A percentile compares a stretch with the other conserved stretches of the same genome.
Conservation (phyloP, 1,139 yeast genomes). For the Geotrichum phurueaensis region DNA sequence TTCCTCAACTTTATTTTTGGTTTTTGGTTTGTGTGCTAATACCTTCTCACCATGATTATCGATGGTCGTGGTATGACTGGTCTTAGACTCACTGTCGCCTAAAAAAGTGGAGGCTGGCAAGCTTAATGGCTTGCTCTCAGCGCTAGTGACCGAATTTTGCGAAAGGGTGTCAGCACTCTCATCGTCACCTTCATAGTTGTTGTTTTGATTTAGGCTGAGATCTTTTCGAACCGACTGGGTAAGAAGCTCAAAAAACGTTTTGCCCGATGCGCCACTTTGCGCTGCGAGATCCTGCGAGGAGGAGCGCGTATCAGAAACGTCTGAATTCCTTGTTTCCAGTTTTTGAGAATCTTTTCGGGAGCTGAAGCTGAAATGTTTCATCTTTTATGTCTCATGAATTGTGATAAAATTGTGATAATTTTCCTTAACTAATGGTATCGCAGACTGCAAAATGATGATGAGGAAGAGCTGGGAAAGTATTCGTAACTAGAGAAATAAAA, state of each 20-base stretch:
- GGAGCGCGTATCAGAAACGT: not conserved
- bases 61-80: slow-evolving; percentile 17
- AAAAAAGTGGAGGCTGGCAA: not conserved
- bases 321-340: not conserved
- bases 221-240: not conserved
- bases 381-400: no score
- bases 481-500: not conserved
- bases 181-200: slow-evolving; percentile 18
- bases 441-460: not conserved
- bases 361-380: not conserved
- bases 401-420: no score
- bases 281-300: not conserved
- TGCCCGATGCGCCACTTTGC: not conserved
- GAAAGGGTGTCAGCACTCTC: not conserved
- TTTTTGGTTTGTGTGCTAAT: slow-evolving; percentile 24
- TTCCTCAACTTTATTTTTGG: not conserved
- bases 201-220: slow-evolving; percentile 12
- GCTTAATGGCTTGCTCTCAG: not conserved
- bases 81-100: not conserved
- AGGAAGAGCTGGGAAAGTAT: not conserved
- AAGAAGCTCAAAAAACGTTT: not conserved
- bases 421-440: no score
- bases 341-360: not conserved
- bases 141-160: not conserved
- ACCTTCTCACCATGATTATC: slow-evolving; percentile 27